Evolutionary conservation across 2,329 filamentous ascomycete species (phyloP), one percentile per base, ranked within the genome.

Genomic region (Sclerotiophoma versabilis): DNA sequence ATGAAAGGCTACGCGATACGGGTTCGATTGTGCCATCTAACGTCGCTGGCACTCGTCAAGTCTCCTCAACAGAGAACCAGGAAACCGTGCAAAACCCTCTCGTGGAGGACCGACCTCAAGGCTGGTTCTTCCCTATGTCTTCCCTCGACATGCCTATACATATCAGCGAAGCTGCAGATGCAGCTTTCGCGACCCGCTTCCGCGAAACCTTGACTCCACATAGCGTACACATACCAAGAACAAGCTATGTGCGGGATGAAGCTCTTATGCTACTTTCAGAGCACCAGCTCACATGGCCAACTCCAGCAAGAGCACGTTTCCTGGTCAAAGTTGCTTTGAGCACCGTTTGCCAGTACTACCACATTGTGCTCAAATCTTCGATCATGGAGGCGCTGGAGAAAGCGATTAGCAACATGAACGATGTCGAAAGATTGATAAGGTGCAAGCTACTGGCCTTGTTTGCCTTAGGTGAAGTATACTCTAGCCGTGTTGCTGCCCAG

Each of bases 381-480:
- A 72, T 80, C 4, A 53, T 76, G 0, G 71, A 74, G 2, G 66
- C 67, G 0, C 56, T 81, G 0, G 75, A 79, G 34, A 70, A 74
- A 15, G 68, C 72, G 0, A 72, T 78, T n/a, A 63, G 71, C 42
- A 72, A 75, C 30, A 68, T 70, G 2, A 59, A 65, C 6, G 72
- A 70, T 10, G 69, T 66, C 5, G 72, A 75, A 32, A 66, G 70
- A 0, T 55, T 79, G 0, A 53, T 71, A 0, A 72, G 69, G 11
- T 77, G 76, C 57, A 80, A 80, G 38, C 50, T 81, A 0, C 79
- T 76, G 68, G 77, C 76, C 0, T 37, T 81, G 3, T 79, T 81
- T 54, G 79, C 79, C 0, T 70, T 81, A 5, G 79, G 79, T 0
- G 78, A 81, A 52, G 74, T 78, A 26, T 81, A 80, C 25, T 79